phyloP scores from a whole-genome alignment of 2,329 filamentous ascomycete genomes.

The Neonectria coccinea region DNA sequence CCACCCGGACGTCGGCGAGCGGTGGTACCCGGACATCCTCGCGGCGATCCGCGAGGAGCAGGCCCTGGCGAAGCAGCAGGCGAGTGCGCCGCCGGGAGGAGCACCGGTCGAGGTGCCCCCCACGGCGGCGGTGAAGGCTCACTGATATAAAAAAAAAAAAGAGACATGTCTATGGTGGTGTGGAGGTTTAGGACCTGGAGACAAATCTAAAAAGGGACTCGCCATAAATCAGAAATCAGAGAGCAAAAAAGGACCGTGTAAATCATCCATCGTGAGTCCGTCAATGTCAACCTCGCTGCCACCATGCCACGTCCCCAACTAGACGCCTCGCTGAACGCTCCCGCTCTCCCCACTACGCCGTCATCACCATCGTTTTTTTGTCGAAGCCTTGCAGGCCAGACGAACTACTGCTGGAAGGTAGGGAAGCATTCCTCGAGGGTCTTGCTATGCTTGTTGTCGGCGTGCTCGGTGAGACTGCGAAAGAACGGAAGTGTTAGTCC shows the following conservation, averaged over 20 bases:
- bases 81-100: constrained; percentile 31
- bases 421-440: constrained; percentile 79
- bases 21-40: constrained; percentile 78
- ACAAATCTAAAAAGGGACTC: constrained; percentile 18
- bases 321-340: constrained; percentile 28
- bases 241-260: constrained; percentile 21
- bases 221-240: constrained; percentile 21
- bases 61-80: constrained; percentile 53
- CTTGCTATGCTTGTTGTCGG: constrained; percentile 82
- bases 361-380: constrained; percentile 15
- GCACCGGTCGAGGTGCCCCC: constrained; percentile 34
- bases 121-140: constrained; percentile 48
- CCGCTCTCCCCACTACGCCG: constrained; percentile 22
- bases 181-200: constrained; percentile 25
- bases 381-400: neutral
- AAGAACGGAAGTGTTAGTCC: constrained; percentile 26
- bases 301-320: constrained; percentile 11
- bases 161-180: constrained; percentile 21
- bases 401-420: constrained; percentile 48
- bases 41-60: constrained; percentile 70
- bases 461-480: constrained; percentile 74
- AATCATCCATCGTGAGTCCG: constrained; percentile 26
- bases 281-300: constrained; percentile 18
- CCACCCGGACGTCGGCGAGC: constrained; percentile 86
- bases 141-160: constrained; percentile 33